Evolutionary conservation across 2,329 filamentous ascomycete genomes (phyloP), one percentile per base, ranked within the genome.

Genomic region (Fonsecaea monophora): DNA sequence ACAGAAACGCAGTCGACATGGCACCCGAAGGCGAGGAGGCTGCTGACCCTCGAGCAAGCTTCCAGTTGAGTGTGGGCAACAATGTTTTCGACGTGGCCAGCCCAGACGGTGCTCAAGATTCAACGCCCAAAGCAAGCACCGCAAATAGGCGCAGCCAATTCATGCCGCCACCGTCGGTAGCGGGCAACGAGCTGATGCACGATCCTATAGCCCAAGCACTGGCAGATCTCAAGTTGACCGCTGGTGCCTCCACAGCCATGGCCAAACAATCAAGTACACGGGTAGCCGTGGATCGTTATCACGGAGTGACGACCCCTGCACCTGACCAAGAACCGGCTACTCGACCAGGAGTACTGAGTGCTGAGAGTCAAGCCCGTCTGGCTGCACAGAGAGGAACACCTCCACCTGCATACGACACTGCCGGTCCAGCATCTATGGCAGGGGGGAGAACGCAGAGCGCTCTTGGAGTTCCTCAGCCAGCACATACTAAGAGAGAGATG

Each of bases 211-310:
- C 94, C 2, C 86, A 92, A 73, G 96, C 95, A 30, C 84, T 99
- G 7, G 95, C 94, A 10, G 94, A 99, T 74, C 84, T 99, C 40
- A 98, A 96, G 80, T 64, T 67, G n/a, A 69, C 64, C 48, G 67
- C 70, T 25, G 61, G 66, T 38, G 67, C 64, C 4, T 40, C 45
- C 18, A 65, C 50, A 35, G 62, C 69, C 1, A 92, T 90, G 0
- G 86, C 84, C 15, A 98, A 98, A 79, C 90, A 94, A 73, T 87
- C 92, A 6, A 89, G 89, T 3, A 84, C 87, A 57, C 88, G 96
- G n/a, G 88, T 97, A 67, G 96, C 95, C n/a, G 95, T 94, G 18
- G 96, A 99, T 77, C 89, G 92, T 68, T 97, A 97, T 78, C 92
- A 96, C 75, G 94, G 95, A n/a, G 90, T 99, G 69, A 83, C 91